Percentiles rank a stretch among this genome's conserved stretches.
Conservation (phyloP, 2,329 filamentous ascomycete species). For the Beauveria sp. region DNA sequence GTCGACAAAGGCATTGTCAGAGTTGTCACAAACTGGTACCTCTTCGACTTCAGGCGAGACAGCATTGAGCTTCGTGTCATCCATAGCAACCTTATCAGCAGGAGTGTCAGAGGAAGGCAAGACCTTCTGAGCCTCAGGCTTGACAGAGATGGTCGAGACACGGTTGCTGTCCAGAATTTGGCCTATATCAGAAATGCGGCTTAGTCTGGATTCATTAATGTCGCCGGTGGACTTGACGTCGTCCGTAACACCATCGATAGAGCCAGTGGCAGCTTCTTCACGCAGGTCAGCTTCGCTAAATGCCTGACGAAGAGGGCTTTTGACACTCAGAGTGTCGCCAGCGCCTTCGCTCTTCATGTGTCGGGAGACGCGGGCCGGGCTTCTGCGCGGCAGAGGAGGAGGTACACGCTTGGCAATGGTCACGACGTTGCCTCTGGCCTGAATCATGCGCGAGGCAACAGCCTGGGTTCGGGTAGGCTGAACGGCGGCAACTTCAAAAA, state of each 20-base stretch:
- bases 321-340: constrained; percentile 47
- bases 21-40: background rate
- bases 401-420: constrained; percentile 75
- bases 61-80: background rate
- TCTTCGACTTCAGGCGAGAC: background rate
- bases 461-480: constrained; percentile 48
- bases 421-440: constrained; percentile 70
- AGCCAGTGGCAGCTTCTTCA: constrained; percentile 10
- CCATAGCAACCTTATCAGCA: background rate
- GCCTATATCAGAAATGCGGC: background rate
- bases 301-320: constrained; percentile 44
- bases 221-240: constrained; percentile 7
- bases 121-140: background rate
- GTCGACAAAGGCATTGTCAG: background rate
- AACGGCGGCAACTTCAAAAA: constrained; percentile 59
- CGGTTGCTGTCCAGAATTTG: background rate
- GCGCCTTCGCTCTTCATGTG: constrained; percentile 47
- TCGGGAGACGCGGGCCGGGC: constrained; percentile 56
- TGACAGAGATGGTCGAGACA: background rate
- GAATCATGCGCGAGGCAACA: constrained; percentile 57
- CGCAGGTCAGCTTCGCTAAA: constrained; percentile 30
- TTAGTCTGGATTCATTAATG: background rate
- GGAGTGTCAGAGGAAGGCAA: background rate
- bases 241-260: background rate
- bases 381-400: constrained; percentile 70